phyloP scores from a whole-genome alignment of 176 grass and related monocot species.

The Bonia amplexicaulis region DNA sequence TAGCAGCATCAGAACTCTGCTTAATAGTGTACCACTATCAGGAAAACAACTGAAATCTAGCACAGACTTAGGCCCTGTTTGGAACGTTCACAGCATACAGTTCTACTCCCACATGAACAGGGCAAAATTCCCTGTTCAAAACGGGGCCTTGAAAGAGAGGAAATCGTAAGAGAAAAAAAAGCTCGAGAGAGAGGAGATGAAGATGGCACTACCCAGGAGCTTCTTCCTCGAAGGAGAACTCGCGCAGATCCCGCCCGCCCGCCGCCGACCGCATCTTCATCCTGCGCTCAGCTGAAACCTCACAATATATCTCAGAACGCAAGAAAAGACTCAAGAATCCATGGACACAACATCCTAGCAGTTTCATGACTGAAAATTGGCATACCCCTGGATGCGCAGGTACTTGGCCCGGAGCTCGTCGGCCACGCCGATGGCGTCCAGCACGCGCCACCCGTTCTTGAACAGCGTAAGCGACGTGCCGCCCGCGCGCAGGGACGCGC shows the following conservation, averaged over 20 bases:
- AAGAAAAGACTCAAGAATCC: background rate
- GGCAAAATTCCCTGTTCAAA: no score
- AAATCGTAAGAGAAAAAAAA: background rate
- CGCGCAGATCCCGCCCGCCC: conserved; percentile 59
- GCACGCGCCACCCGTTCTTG: conserved; percentile 90
- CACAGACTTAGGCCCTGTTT: no score
- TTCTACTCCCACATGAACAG: no score
- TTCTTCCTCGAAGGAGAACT: conserved; percentile 82
- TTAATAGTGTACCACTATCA: no score
- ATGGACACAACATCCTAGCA: background rate
- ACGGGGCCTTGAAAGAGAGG: background rate
- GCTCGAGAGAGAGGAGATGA: background rate
- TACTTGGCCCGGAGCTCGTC: conserved; percentile 79
- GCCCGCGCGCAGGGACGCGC: conserved; percentile 57
- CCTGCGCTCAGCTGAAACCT: conserved; percentile 62
- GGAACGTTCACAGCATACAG: no score
- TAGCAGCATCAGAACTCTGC: no score
- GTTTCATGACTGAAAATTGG: no score
- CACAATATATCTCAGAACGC: conserved; percentile 34
- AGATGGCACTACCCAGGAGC: conserved; percentile 54
- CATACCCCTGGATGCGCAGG: conserved; percentile 72
- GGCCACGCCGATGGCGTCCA: conserved; percentile 74
- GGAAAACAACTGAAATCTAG: no score
- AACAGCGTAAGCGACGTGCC: conserved; percentile 91
- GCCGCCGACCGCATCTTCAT: conserved; percentile 76